phyloP scores from a whole-genome alignment of 768 basidiomycete species.

The Lactarius pseudohatsudake region DNA sequence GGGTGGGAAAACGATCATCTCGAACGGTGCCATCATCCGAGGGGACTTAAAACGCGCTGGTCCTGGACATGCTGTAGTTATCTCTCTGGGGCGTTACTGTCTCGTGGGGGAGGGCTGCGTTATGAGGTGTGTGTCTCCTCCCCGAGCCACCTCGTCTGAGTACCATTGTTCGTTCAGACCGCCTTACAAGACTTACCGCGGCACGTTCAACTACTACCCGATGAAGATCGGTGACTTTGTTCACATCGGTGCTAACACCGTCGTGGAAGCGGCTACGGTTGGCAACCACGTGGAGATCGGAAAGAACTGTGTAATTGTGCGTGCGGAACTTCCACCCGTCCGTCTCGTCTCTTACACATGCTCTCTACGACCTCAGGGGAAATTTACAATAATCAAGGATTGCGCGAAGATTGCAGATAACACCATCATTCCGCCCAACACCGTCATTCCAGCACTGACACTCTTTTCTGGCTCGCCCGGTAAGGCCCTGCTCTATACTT shows the following conservation, averaged over 20 bases:
- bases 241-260: constrained; percentile 82
- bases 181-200: constrained; percentile 87
- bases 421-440: constrained; percentile 86
- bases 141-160: neutral
- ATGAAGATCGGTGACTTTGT: constrained; percentile 97
- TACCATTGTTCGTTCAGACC: constrained; percentile 48
- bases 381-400: constrained; percentile 96
- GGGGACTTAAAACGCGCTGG: constrained; percentile 90
- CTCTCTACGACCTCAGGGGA: constrained; percentile 57
- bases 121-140: constrained; percentile 57
- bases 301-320: constrained; percentile 90
- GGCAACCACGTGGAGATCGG: constrained; percentile 95
- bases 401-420: constrained; percentile 89
- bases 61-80: constrained; percentile 90
- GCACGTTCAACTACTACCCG: constrained; percentile 95
- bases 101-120: constrained; percentile 86
- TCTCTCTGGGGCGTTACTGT: constrained; percentile 92
- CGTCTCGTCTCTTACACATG: no score
- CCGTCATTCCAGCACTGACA: constrained; percentile 86
- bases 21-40: constrained; percentile 84
- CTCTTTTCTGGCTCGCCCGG: constrained; percentile 90
- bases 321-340: constrained; percentile 45
- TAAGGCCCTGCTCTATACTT: constrained; percentile 35
- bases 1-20: constrained; percentile 95
- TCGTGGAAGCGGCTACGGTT: constrained; percentile 93